A percentile compares a stretch with the other conserved stretches of the same genome.
phyloP scores from a whole-genome alignment of 169 alveolate genomes.

The Eimeria sp. region DNA sequence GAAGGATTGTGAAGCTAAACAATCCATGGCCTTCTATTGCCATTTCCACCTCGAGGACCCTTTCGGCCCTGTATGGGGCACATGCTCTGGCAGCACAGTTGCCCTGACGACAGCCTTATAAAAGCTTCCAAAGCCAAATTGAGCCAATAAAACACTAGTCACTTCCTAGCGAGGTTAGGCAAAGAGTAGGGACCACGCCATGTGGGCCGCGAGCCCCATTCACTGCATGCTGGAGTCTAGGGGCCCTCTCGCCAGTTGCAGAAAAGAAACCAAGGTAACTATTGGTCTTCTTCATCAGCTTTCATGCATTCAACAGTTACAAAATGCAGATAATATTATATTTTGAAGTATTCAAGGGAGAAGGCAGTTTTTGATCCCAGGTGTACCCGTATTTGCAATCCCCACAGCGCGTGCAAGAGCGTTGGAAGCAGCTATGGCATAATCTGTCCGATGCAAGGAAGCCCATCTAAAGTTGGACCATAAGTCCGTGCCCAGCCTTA shows the following conservation, averaged over 20 bases:
- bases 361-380: neutral
- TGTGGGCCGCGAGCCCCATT: conserved; percentile 47
- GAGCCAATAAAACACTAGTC: neutral
- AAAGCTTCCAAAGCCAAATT: neutral
- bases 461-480: too few relatives aligned
- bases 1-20: neutral
- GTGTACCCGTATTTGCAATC: too few relatives aligned
- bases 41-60: conserved; percentile 15
- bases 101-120: neutral
- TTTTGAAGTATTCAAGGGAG: neutral
- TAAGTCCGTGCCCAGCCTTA: too few relatives aligned
- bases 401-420: too few relatives aligned
- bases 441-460: too few relatives aligned
- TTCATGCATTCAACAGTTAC: neutral
- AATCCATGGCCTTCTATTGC: neutral
- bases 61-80: neutral
- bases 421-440: too few relatives aligned
- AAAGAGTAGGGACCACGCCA: neutral
- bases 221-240: neutral
- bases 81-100: neutral
- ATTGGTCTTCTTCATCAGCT: neutral
- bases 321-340: neutral
- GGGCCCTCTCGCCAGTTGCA: neutral
- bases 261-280: neutral
- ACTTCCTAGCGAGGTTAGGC: neutral